phyloP scores from a whole-genome alignment of 352 stramenopile species.

The Thalassiosira ordinaria region DNA sequence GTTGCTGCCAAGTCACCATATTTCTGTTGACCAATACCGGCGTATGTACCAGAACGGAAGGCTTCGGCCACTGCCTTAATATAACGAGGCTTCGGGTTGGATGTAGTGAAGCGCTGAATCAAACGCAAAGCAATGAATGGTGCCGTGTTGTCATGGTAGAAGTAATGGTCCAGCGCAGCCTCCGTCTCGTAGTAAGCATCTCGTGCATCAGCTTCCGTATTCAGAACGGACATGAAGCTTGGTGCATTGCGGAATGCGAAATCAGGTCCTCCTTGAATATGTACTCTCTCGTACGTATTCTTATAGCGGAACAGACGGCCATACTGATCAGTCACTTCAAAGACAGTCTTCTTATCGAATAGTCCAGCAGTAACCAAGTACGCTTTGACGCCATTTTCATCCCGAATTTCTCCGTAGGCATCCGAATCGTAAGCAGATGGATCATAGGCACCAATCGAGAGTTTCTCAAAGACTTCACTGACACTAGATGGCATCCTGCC shows the following conservation, averaged over 20 bases:
- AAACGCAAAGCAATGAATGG: conserved; percentile 75
- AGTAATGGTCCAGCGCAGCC: conserved; percentile 69
- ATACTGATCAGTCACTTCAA: conserved; percentile 64
- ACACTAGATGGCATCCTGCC: conserved; percentile 49
- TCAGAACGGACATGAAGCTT: conserved; percentile 71
- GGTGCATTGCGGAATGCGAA: conserved; percentile 75
- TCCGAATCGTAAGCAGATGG: conserved; percentile 41
- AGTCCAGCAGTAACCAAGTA: conserved; percentile 27
- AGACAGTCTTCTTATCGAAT: conserved; percentile 56
- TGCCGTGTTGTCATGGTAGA: conserved; percentile 78
- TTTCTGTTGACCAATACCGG: conserved; percentile 37
- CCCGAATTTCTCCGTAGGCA: conserved; percentile 39
- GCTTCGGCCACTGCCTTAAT: conserved; percentile 66
- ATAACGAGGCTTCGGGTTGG: conserved; percentile 79
- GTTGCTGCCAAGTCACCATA: conserved; percentile 80
- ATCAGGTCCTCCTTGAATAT: conserved; percentile 44
- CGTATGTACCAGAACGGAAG: conserved; percentile 64
- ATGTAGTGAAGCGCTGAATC: conserved; percentile 77
- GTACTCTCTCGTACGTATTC: conserved; percentile 65
- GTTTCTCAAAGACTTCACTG: conserved; percentile 58
- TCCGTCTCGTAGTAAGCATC: conserved; percentile 79
- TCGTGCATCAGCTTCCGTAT: conserved; percentile 46
- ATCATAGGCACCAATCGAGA: conserved; percentile 56
- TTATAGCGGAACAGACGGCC: conserved; percentile 46
- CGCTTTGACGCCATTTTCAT: conserved; percentile 55